These are phyloP conservation scores for Panaeolus cyanescens DNA, from an alignment of 768 basidiomycete species.

Conservation along the genomic window DNA sequence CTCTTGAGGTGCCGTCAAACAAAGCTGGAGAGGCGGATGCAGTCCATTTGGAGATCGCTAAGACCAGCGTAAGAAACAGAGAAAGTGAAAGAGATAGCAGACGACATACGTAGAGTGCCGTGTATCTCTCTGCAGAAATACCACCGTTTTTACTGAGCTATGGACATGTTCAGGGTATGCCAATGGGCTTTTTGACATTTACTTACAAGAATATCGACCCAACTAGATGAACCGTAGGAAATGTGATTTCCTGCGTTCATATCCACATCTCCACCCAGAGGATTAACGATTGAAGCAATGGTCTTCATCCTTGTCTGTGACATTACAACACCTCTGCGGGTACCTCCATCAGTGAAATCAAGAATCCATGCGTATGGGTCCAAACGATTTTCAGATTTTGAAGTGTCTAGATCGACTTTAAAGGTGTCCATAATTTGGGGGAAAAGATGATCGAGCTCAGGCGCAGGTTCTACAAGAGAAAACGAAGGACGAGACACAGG, in stretches of 20 bases:
- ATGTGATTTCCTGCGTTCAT: constrained; percentile 40
- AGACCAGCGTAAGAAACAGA: not conserved
- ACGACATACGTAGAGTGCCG: constrained; percentile 61
- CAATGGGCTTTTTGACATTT: not conserved
- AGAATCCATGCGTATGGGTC: constrained; percentile 61
- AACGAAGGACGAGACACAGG: constrained; percentile 54
- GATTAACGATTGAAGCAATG: constrained; percentile 65
- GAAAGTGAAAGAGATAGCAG: not conserved
- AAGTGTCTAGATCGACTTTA: constrained; percentile 15
- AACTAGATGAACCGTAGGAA: constrained; percentile 54
- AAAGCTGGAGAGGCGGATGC: constrained; percentile 72
- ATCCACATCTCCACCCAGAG: constrained; percentile 45
- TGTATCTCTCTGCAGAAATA: constrained; percentile 64
- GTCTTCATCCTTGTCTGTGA: constrained; percentile 74
- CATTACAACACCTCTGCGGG: constrained; percentile 62
- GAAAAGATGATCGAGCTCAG: constrained; percentile 53
- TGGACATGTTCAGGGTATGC: constrained; percentile 5
- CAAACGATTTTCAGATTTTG: constrained; percentile 6
- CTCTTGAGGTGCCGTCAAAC: constrained; percentile 69
- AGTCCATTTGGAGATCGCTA: constrained; percentile 65
- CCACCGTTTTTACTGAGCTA: constrained; percentile 56
- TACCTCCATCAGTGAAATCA: constrained; percentile 65
- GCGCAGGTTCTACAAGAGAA: constrained; percentile 45
- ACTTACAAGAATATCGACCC: constrained; percentile 67
- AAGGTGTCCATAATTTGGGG: constrained; percentile 38